phyloP scores from a whole-genome alignment of 2,329 filamentous ascomycete genomes.

The Botryosphaeria agaves region DNA sequence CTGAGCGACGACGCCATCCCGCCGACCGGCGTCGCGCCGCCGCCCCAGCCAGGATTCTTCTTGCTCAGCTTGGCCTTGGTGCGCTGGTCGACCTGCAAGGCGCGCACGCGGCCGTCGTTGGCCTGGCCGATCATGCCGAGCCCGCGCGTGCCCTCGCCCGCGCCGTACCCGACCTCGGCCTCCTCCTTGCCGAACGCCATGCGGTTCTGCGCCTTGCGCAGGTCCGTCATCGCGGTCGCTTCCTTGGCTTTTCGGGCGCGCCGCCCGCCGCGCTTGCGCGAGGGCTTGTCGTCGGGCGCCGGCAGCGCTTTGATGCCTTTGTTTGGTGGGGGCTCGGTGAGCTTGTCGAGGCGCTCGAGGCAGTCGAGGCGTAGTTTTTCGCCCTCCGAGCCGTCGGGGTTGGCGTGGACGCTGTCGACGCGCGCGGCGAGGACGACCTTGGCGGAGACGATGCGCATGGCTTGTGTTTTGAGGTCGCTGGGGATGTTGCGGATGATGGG shows the following conservation, averaged over 20 bases:
- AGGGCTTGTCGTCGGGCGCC: constrained; percentile 87
- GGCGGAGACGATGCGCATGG: constrained; percentile 83
- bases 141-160: constrained; percentile 68
- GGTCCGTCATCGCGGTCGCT: constrained; percentile 88
- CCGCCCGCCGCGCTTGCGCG: constrained; percentile 78
- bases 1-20: constrained; percentile 65
- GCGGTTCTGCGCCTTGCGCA: constrained; percentile 89
- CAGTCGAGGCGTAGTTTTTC: constrained; percentile 69
- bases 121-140: constrained; percentile 89
- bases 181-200: constrained; percentile 95
- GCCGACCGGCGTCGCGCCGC: constrained; percentile 36
- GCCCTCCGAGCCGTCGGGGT: constrained; percentile 66
- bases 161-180: constrained; percentile 78
- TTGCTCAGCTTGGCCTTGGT: constrained; percentile 86
- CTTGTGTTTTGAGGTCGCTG: constrained; percentile 76
- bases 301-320: constrained; percentile 75
- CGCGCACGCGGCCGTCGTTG: constrained; percentile 77
- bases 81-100: constrained; percentile 77
- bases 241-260: constrained; percentile 90
- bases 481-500: constrained; percentile 76
- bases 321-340: constrained; percentile 81
- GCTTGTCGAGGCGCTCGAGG: constrained; percentile 73
- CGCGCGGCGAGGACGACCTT: constrained; percentile 90
- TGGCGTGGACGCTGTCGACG: constrained; percentile 71
- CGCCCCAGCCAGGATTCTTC: constrained; percentile 94